phyloP scores from a whole-genome alignment of 805 yeast genomes.

The Debaryomyces tyrocola region DNA sequence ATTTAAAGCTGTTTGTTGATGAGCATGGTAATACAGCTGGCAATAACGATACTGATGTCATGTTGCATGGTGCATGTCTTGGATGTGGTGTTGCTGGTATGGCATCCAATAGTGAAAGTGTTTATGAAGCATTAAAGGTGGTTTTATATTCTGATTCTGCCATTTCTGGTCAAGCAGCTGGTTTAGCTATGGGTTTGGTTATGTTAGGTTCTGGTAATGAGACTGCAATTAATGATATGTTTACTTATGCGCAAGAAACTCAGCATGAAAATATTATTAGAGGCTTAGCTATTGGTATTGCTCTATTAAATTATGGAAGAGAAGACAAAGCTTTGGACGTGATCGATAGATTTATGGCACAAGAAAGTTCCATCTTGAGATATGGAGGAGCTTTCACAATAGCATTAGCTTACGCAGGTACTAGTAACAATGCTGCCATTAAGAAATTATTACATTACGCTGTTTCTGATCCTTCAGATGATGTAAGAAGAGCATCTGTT shows the following conservation, averaged over 20 bases:
- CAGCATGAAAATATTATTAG: constrained; percentile 94
- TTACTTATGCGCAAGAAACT: constrained; percentile 89
- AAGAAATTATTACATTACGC: constrained; percentile 86
- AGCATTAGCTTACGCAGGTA: constrained; percentile 95
- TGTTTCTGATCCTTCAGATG: constrained; percentile 94
- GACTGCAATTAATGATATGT: constrained; percentile 72
- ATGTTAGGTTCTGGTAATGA: constrained; percentile 89
- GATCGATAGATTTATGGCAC: constrained; percentile 64
- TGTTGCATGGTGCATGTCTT: constrained; percentile 92
- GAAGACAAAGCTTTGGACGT: constrained; percentile 76
- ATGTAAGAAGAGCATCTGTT: constrained; percentile 95
- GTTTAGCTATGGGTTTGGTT: constrained; percentile 91
- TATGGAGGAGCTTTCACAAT: constrained; percentile 95
- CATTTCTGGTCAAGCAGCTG: constrained; percentile 94
- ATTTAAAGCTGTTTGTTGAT: constrained; percentile 68
- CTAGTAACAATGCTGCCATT: constrained; percentile 87
- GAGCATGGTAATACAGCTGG: constrained; percentile 67
- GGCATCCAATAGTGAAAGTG: constrained; percentile 75
- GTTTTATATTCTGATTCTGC: constrained; percentile 90
- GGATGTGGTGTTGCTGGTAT: constrained; percentile 97
- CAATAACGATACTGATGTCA: constrained; percentile 70
- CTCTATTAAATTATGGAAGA: constrained; percentile 80
- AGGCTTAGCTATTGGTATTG: constrained; percentile 88
- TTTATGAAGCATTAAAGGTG: constrained; percentile 80
- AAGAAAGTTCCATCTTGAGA: constrained; percentile 81